These are phyloP conservation scores for Ceratobasidium sp. DNA, from an alignment of 1,284 basidiomycete genomes.

Conservation along the genomic window DNA sequence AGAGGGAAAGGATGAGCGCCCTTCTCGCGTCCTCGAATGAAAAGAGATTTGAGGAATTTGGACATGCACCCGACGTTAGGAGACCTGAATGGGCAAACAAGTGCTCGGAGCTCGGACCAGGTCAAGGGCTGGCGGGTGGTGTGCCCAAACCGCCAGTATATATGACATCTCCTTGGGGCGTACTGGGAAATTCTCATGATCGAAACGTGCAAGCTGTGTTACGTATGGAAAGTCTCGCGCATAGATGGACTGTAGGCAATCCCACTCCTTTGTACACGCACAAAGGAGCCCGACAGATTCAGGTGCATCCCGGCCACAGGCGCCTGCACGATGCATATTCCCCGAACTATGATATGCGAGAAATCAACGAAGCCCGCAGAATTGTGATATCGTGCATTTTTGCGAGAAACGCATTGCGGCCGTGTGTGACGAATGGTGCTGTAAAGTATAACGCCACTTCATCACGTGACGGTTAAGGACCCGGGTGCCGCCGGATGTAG, in stretches of 20 bases:
- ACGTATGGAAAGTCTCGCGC: slow-evolving; percentile 32
- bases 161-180: slow-evolving; percentile 8
- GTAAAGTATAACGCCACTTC: slow-evolving; percentile 7
- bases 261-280: slow-evolving; percentile 31
- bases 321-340: background rate
- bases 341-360: background rate
- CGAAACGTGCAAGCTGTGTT: slow-evolving; percentile 18
- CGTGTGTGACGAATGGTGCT: slow-evolving; percentile 12
- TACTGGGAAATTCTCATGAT: slow-evolving; percentile 5
- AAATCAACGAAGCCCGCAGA: background rate
- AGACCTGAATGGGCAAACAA: background rate
- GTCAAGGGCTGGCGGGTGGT: slow-evolving; percentile 18
- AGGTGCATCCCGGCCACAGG: background rate
- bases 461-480: slow-evolving; percentile 1
- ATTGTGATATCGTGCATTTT: background rate
- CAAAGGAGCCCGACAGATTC: slow-evolving; percentile 16
- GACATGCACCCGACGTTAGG: slow-evolving; percentile 11
- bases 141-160: background rate
- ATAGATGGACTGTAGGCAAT: slow-evolving; percentile 8
- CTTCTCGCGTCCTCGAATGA: slow-evolving; percentile 34
- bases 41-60: slow-evolving; percentile 38
- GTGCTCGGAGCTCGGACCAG: slow-evolving; percentile 10
- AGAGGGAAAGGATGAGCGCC: slow-evolving; percentile 20
- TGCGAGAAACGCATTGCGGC: background rate
- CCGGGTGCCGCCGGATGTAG: slow-evolving; percentile 17